These are phyloP conservation scores for Athelia psychrophila DNA, from an alignment of 1,284 basidiomycete species.

Conservation along the genomic window DNA sequence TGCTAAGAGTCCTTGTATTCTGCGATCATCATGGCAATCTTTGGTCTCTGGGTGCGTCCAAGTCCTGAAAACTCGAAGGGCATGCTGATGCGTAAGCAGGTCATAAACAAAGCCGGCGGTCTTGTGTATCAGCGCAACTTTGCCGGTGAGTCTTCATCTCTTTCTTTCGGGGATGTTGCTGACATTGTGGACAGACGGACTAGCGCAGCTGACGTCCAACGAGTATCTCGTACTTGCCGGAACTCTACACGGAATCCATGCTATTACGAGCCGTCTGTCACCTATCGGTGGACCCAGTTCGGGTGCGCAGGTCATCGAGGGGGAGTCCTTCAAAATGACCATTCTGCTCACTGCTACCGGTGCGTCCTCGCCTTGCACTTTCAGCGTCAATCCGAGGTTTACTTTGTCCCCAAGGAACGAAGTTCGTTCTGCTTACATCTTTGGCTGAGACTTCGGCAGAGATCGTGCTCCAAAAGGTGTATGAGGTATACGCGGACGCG, in stretches of 20 bases:
- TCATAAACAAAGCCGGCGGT: conserved; percentile 99
- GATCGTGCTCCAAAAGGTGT: conserved; percentile 74
- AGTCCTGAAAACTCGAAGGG: not conserved
- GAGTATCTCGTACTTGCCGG: conserved; percentile 97
- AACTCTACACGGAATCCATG: conserved; percentile 97
- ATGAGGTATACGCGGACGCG: conserved; percentile 89
- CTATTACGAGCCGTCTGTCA: conserved; percentile 91
- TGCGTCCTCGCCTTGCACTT: conserved; percentile 35
- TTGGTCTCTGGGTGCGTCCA: conserved; percentile 71
- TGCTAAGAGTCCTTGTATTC: not conserved
- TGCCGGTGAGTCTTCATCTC: conserved; percentile 51
- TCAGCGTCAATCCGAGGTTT: conserved; percentile 6
- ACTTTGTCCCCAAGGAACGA: conserved; percentile 69
- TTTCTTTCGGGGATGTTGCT: conserved; percentile 8
- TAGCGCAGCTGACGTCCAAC: conserved; percentile 89
- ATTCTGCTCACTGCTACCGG: conserved; percentile 93
- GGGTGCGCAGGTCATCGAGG: conserved; percentile 92
- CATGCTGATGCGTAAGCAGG: conserved; percentile 42
- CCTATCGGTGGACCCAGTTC: conserved; percentile 75
- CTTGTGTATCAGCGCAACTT: conserved; percentile 94
- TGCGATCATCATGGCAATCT: conserved; percentile 60
- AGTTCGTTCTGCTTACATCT: conserved; percentile 91
- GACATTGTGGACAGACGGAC: conserved; percentile 62
- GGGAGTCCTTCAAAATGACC: conserved; percentile 89
- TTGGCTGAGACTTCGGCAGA: conserved; percentile 75